Evolutionary conservation across 169 alveolate genomes (phyloP).

Genomic region (Theileria annulata): DNA sequence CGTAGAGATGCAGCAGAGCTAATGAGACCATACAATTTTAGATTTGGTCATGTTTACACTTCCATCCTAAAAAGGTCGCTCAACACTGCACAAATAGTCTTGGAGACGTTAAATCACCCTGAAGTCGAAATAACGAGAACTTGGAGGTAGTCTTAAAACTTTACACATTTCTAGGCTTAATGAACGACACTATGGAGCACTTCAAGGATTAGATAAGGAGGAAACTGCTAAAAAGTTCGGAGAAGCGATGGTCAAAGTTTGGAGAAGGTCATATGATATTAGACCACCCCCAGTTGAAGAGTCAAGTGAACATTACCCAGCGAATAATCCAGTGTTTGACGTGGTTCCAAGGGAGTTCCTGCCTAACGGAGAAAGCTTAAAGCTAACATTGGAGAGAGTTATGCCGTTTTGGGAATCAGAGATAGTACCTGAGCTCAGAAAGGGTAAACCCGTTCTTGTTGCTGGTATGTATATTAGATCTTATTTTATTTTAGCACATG

Average conservation of each 20-base stretch:
- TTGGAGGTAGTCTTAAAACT: conserved; percentile 76
- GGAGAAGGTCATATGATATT: conserved; percentile 96
- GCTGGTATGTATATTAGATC: conserved; percentile 59
- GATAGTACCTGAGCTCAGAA: conserved; percentile 90
- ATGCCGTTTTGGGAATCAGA: conserved; percentile 92
- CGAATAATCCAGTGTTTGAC: conserved; percentile 83
- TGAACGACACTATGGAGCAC: conserved; percentile 97
- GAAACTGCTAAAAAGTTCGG: conserved; percentile 96
- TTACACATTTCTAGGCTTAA: conserved; percentile 82
- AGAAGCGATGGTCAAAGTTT: conserved; percentile 91
- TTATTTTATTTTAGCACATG: conserved; percentile 91
- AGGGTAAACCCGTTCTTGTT: conserved; percentile 90
- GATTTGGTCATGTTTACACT: conserved; percentile 93
- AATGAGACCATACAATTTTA: conserved; percentile 82
- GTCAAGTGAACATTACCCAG: conserved; percentile 89
- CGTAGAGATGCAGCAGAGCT: conserved; percentile 89
- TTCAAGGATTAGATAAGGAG: conserved; percentile 95
- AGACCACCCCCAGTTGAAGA: conserved; percentile 96
- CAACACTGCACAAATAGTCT: conserved; percentile 87
- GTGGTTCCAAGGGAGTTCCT: conserved; percentile 86
- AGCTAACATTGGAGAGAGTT: conserved; percentile 93
- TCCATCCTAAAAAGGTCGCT: conserved; percentile 94
- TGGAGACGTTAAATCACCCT: conserved; percentile 86
- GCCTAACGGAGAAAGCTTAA: conserved; percentile 94
- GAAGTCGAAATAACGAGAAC: conserved; percentile 87